Percentiles rank a stretch among this genome's conserved stretches.
phyloP scores from a whole-genome alignment of 108 stramenopile genomes.

The Cyclotella sp. region DNA sequence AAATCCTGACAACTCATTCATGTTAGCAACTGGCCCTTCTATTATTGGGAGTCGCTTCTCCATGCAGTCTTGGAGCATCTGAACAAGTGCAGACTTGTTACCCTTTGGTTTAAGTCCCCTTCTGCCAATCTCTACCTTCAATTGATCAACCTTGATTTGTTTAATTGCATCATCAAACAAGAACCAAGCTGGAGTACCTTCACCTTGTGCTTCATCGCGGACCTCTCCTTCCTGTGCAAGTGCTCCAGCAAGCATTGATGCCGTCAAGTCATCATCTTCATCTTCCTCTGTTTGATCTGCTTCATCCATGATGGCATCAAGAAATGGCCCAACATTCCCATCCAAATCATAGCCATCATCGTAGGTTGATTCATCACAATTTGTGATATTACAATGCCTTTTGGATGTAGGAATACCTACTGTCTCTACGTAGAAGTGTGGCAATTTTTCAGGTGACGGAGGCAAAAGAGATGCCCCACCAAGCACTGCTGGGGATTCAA shows the following conservation, averaged over 20 bases:
- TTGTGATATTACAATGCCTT: not conserved
- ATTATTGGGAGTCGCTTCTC: not conserved
- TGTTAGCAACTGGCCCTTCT: not conserved
- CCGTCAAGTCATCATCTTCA: conserved; percentile 19
- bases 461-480: conserved; percentile 6
- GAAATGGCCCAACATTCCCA: conserved; percentile 22
- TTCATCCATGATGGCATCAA: conserved; percentile 19
- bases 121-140: conserved; percentile 19
- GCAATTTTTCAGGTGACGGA: not conserved
- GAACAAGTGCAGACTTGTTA: not conserved
- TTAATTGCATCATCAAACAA: not conserved
- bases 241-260: not conserved
- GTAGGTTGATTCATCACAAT: not conserved
- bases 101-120: conserved; percentile 18
- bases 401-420: conserved; percentile 27
- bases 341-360: conserved; percentile 35
- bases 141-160: conserved; percentile 14
- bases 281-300: conserved; percentile 1
- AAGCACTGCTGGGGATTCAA: not conserved
- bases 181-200: not conserved
- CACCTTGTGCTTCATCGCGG: not conserved
- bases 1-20: conserved; percentile 3
- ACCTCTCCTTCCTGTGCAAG: not conserved
- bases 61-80: conserved; percentile 14
- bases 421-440: not conserved